phyloP scores from a whole-genome alignment of 2,329 filamentous ascomycete species.

The Apiospora marii region DNA sequence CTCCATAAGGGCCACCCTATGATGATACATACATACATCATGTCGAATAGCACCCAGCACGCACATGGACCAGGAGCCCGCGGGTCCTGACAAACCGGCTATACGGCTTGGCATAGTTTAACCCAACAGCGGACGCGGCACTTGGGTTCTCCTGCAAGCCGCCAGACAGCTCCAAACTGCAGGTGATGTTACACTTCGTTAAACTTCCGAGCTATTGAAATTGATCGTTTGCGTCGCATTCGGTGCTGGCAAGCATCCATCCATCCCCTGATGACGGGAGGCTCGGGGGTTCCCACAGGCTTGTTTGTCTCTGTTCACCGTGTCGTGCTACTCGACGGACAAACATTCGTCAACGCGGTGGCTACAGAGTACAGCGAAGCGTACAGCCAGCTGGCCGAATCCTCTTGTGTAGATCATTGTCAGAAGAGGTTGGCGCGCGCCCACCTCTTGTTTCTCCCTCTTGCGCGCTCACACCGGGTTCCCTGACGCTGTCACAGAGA shows the following conservation, averaged over 20 bases:
- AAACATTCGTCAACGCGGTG: neutral
- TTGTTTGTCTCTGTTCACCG: neutral
- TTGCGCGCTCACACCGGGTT: neutral
- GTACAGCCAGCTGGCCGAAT: neutral
- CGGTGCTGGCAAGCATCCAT: neutral
- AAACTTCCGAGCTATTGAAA: neutral
- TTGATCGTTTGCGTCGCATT: neutral
- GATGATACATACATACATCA: conserved; percentile 1
- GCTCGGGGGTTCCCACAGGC: neutral
- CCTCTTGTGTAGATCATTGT: neutral
- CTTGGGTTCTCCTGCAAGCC: neutral
- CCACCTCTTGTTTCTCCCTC: neutral
- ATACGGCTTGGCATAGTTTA: conserved; percentile 10
- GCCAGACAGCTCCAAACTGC: neutral
- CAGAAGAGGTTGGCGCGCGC: neutral
- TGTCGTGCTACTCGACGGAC: neutral
- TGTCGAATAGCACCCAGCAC: neutral
- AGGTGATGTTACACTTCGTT: neutral
- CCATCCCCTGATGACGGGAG: neutral
- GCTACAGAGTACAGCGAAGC: neutral
- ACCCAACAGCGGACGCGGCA: neutral
- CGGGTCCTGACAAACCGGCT: conserved; percentile 5
- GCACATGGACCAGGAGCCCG: neutral
- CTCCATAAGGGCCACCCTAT: neutral
- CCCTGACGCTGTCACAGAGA: neutral